Conservation (phyloP, 495 filamentous ascomycete genomes). For the Talaromyces ruber region DNA sequence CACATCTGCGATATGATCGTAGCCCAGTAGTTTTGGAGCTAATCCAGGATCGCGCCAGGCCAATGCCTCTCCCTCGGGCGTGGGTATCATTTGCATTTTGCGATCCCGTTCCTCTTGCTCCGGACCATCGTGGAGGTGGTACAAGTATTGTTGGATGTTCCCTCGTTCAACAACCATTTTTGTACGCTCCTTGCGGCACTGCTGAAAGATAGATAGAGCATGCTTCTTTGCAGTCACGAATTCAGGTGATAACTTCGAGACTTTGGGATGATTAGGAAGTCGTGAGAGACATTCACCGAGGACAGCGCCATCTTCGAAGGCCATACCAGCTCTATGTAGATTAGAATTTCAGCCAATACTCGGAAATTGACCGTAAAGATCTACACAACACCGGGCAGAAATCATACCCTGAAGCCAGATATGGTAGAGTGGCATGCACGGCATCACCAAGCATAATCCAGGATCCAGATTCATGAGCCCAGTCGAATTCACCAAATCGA, state of each 20-base stretch:
- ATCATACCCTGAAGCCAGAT: slow-evolving; percentile 39
- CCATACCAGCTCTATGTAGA: slow-evolving; percentile 31
- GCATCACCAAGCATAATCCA: slow-evolving; percentile 56
- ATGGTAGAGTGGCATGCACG: slow-evolving; percentile 57
- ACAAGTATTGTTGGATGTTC: slow-evolving; percentile 39
- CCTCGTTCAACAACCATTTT: slow-evolving; percentile 36
- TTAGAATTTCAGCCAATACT: background rate
- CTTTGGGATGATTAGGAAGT: slow-evolving; percentile 16
- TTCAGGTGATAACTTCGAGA: slow-evolving; percentile 16
- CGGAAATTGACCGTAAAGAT: background rate
- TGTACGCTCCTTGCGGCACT: slow-evolving; percentile 36
- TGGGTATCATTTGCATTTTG: slow-evolving; percentile 34
- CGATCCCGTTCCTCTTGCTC: slow-evolving; percentile 40
- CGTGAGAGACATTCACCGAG: slow-evolving; percentile 38
- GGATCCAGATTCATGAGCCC: slow-evolving; percentile 44
- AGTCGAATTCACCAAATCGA: slow-evolving; percentile 41
- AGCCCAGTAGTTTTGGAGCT: slow-evolving; percentile 33
- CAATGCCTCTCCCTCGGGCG: slow-evolving; percentile 33
- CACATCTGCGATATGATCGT: slow-evolving; percentile 34
- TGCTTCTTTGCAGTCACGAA: slow-evolving; percentile 22
- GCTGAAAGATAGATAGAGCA: slow-evolving; percentile 35
- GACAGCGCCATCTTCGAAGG: slow-evolving; percentile 42
- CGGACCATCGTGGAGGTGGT: slow-evolving; percentile 41
- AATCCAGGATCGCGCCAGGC: slow-evolving; percentile 38
- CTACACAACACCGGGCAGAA: too few relatives aligned